A percentile compares a stretch with the other conserved stretches of the same genome.
Evolutionary conservation across 2,329 filamentous ascomycete genomes (phyloP).

Genomic region (Cladophialophora bantiana): DNA sequence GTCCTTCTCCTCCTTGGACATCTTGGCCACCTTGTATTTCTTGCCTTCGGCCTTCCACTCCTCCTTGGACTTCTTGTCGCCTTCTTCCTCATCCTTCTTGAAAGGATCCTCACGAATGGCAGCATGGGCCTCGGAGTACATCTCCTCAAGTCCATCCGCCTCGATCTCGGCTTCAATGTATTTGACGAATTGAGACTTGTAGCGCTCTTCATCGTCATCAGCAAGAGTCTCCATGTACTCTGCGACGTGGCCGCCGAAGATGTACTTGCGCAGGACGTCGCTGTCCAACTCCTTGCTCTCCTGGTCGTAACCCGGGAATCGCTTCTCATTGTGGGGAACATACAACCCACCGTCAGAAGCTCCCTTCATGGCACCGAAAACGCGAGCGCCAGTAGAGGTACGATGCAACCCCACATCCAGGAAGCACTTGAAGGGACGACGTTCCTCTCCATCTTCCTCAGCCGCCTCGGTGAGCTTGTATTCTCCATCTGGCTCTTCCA

Average conservation of each 20-base stretch:
- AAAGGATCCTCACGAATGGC: constrained; percentile 97
- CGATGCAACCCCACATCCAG: constrained; percentile 97
- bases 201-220: constrained; percentile 99
- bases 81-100: constrained; percentile 82
- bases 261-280: constrained; percentile 98
- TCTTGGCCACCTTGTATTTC: constrained; percentile 82
- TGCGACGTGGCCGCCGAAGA: constrained; percentile 96
- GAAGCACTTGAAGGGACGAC: constrained; percentile 99
- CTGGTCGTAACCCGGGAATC: constrained; percentile 98
- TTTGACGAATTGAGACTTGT: constrained; percentile 96
- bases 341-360: constrained; percentile 97
- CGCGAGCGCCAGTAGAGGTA: constrained; percentile 96
- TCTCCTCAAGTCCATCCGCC: constrained; percentile 94
- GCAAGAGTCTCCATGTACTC: constrained; percentile 99
- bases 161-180: constrained; percentile 98
- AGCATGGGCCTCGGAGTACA: constrained; percentile 94
- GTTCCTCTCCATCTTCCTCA: constrained; percentile 85
- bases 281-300: constrained; percentile 97
- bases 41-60: constrained; percentile 95
- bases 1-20: constrained; percentile 82
- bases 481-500: constrained; percentile 97
- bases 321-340: constrained; percentile 98
- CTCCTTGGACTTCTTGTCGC: constrained; percentile 93
- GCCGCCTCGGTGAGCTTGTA: constrained; percentile 93
- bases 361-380: constrained; percentile 99